Conservation (phyloP, 345 rosid genomes). For the Cardamine chenopodiifolia region DNA sequence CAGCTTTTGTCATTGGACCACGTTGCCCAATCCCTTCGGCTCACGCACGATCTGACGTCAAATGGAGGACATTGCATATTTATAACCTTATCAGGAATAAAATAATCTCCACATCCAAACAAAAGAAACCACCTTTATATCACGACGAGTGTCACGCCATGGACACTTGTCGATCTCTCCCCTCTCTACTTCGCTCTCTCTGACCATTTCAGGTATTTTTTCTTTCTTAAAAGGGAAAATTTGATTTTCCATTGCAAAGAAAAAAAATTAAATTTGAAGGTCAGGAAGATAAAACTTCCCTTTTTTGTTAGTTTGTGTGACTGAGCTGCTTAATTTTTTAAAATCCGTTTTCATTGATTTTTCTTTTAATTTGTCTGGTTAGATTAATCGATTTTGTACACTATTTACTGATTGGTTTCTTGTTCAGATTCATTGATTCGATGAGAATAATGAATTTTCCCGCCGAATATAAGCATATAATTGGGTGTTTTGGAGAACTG, state of each 20-base stretch:
- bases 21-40: slow-evolving; percentile 50
- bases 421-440: slow-evolving; percentile 34
- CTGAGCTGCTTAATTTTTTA: slow-evolving; percentile 21
- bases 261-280: slow-evolving; percentile 16
- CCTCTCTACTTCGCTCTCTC: slow-evolving; percentile 9
- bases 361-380: background rate
- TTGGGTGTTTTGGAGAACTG: slow-evolving; percentile 23
- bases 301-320: slow-evolving; percentile 28
- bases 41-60: slow-evolving; percentile 39
- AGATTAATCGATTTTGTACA: slow-evolving; percentile 8
- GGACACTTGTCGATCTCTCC: slow-evolving; percentile 80
- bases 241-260: slow-evolving; percentile 5
- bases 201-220: slow-evolving; percentile 25
- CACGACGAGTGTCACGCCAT: slow-evolving; percentile 62
- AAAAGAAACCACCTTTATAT: slow-evolving; percentile 53
- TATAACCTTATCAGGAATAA: slow-evolving; percentile 32
- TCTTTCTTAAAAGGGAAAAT: slow-evolving; percentile 31
- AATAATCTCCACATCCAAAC: slow-evolving; percentile 39
- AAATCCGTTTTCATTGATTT: background rate
- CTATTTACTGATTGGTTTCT: slow-evolving; percentile 27
- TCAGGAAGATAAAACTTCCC: slow-evolving; percentile 11
- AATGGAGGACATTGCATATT: background rate
- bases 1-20: slow-evolving; percentile 52
- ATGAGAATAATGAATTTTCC: slow-evolving; percentile 27
- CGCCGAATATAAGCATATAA: slow-evolving; percentile 30